These are phyloP conservation scores for Schizosaccharomyces lindneri DNA, from an alignment of 805 yeast genomes.

Conservation along the genomic window DNA sequence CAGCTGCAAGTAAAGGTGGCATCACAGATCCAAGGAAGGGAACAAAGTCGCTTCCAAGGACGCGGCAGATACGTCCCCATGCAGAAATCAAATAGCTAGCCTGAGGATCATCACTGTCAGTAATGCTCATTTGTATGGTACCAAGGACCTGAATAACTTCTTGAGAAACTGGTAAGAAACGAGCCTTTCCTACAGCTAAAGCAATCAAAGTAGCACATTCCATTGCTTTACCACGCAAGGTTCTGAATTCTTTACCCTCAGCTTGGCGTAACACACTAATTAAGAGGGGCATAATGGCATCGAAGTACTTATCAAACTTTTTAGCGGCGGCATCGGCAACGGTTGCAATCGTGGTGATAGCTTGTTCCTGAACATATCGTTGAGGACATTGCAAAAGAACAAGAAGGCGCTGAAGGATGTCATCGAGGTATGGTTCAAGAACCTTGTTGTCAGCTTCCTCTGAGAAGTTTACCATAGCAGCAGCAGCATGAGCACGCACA, in stretches of 20 bases:
- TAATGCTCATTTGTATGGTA: conserved; percentile 30
- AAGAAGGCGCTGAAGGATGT: conserved; percentile 45
- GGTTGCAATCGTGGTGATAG: conserved; percentile 82
- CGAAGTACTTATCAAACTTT: conserved; percentile 74
- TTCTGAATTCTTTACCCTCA: conserved; percentile 55
- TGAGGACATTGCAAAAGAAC: conserved; percentile 62
- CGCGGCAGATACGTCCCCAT: conserved; percentile 81
- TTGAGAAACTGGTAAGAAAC: conserved; percentile 48
- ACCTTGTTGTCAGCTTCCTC: conserved; percentile 75
- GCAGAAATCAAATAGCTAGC: conserved; percentile 73
- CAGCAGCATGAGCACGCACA: conserved; percentile 96
- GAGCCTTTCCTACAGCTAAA: conserved; percentile 79
- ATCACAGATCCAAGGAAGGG: conserved; percentile 65
- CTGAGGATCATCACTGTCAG: conserved; percentile 64
- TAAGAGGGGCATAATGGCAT: conserved; percentile 75
- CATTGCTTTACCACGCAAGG: conserved; percentile 74
- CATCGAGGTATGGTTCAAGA: conserved; percentile 80
- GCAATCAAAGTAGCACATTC: conserved; percentile 92
- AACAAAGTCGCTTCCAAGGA: conserved; percentile 62
- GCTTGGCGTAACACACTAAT: conserved; percentile 45
- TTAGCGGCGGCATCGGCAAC: conserved; percentile 90
- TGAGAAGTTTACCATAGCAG: conserved; percentile 84
- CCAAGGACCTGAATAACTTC: conserved; percentile 52
- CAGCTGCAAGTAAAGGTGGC: conserved; percentile 70
- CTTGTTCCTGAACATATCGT: conserved; percentile 91